Percentiles rank a stretch among this genome's conserved stretches.
phyloP scores from a whole-genome alignment of 768 basidiomycete species.

The Russula abietina region DNA sequence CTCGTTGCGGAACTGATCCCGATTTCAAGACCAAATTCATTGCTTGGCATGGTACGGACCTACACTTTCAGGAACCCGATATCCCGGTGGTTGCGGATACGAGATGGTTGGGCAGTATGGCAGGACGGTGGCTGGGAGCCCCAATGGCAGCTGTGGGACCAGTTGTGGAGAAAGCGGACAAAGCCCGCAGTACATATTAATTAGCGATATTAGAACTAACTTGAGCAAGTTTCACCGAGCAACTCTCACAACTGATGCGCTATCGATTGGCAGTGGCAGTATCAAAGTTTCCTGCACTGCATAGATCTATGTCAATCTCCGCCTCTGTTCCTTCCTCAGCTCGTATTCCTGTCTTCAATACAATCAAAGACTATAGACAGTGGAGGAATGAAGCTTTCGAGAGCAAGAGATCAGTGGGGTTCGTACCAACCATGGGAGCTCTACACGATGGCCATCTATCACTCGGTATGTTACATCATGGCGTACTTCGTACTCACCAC shows the following conservation, averaged over 20 bases:
- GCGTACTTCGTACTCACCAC: conserved; percentile 10
- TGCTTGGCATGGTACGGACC: conserved; percentile 45
- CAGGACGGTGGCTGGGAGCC: conserved; percentile 66
- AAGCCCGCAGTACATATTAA: conserved; percentile 11
- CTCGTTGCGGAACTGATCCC: conserved; percentile 55
- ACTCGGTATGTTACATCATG: conserved; percentile 55
- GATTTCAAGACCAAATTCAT: conserved; percentile 43
- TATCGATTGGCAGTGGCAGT: not conserved
- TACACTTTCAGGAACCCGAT: conserved; percentile 52
- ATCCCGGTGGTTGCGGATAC: conserved; percentile 58
- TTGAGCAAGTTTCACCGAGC: not conserved
- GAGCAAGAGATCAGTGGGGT: conserved; percentile 67
- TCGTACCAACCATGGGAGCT: conserved; percentile 98
- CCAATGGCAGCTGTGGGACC: conserved; percentile 66
- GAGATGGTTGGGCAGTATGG: conserved; percentile 83
- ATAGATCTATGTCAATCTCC: conserved; percentile 5
- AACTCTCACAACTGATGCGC: not conserved
- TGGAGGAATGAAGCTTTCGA: conserved; percentile 69
- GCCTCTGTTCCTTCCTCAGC: conserved; percentile 28
- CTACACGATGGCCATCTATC: conserved; percentile 90
- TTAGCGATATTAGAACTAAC: not conserved
- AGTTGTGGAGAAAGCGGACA: conserved; percentile 45
- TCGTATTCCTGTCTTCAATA: conserved; percentile 46
- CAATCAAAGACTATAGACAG: conserved; percentile 54
- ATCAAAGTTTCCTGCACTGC: not conserved